These are phyloP conservation scores for Dactylonectria estremocensis DNA, from an alignment of 2,329 filamentous ascomycete species.

Conservation along the genomic window DNA sequence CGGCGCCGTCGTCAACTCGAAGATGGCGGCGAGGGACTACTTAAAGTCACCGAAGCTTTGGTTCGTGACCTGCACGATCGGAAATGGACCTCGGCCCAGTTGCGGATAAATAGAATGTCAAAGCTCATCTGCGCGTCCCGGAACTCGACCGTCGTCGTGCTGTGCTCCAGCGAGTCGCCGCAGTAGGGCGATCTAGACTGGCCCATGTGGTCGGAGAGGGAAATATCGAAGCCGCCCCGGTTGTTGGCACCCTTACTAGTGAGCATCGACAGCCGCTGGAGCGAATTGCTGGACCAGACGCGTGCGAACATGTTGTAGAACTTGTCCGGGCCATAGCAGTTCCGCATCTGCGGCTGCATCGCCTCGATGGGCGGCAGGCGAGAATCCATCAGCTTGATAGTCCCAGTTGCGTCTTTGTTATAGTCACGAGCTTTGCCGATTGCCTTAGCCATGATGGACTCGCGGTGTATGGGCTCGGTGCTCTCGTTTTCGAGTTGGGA, in stretches of 20 bases:
- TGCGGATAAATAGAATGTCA: conserved; percentile 37
- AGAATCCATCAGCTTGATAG: neutral
- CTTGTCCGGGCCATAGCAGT: neutral
- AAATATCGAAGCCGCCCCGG: conserved; percentile 25
- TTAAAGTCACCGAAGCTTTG: conserved; percentile 20
- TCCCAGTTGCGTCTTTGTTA: neutral
- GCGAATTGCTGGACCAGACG: conserved; percentile 29
- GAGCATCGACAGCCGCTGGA: neutral
- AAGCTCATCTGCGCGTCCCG: conserved; percentile 48
- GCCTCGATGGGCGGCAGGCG: conserved; percentile 8
- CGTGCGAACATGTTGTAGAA: conserved; percentile 19
- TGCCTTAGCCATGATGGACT: conserved; percentile 1
- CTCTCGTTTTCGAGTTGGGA: neutral
- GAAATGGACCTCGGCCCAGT: conserved; percentile 41
- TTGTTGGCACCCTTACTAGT: rapidly evolving
- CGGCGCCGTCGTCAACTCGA: neutral
- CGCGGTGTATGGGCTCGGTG: conserved; percentile 12
- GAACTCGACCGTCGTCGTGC: conserved; percentile 45
- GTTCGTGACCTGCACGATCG: conserved; percentile 37
- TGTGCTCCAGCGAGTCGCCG: conserved; percentile 6
- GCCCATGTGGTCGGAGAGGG: neutral
- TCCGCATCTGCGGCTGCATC: conserved; percentile 26
- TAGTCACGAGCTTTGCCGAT: neutral
- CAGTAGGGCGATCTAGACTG: too few relatives aligned
- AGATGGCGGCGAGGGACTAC: neutral